These are phyloP conservation scores for Auricularia sp. DNA, from an alignment of 768 basidiomycete genomes.

Conservation along the genomic window DNA sequence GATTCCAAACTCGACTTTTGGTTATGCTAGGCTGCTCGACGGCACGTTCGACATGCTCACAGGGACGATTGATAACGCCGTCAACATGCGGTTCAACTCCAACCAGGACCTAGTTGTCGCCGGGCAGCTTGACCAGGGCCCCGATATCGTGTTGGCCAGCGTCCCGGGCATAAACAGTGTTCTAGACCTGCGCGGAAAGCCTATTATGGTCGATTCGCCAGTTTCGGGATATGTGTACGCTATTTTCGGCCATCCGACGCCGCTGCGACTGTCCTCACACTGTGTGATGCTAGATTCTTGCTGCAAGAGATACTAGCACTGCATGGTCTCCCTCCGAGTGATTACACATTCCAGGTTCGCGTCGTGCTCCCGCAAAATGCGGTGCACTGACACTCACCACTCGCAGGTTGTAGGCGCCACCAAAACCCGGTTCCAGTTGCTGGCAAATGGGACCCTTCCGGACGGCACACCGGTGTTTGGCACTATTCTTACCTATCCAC, in stretches of 20 bases:
- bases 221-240: background rate
- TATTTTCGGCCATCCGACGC: background rate
- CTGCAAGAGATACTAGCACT: background rate
- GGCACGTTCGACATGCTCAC: background rate
- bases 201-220: background rate
- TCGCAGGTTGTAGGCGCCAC: background rate
- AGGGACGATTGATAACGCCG: background rate
- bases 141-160: background rate
- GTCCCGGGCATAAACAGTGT: background rate
- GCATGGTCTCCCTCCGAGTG: background rate
- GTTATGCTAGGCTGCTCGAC: background rate
- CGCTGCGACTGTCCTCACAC: background rate
- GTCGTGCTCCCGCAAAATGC: background rate
- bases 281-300: background rate
- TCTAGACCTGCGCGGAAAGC: background rate
- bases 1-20: background rate
- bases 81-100: background rate
- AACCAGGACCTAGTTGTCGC: background rate
- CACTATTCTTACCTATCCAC: background rate
- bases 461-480: background rate
- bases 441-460: background rate
- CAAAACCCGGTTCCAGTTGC: background rate
- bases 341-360: background rate
- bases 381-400: background rate
- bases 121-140: background rate